These are phyloP conservation scores for Gossypium arboreum DNA, from an alignment of 345 rosid genomes.

Conservation along the genomic window DNA sequence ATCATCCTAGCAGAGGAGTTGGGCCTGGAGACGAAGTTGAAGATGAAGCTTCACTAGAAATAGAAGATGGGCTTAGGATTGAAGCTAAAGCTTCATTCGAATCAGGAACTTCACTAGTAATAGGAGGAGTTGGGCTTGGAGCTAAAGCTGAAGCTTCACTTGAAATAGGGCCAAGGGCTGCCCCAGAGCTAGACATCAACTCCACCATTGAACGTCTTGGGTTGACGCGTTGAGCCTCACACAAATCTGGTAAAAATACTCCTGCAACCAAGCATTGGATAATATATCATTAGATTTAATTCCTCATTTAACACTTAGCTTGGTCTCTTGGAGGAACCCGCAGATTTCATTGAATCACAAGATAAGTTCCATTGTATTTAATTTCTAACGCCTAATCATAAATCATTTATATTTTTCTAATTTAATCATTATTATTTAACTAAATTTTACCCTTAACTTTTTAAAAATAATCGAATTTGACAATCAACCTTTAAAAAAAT, in stretches of 20 bases:
- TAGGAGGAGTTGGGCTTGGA: background rate
- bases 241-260: conserved; percentile 79
- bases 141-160: background rate
- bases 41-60: background rate
- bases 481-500: too few species aligned
- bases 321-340: too few species aligned
- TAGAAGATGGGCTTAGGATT: background rate
- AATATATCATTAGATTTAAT: background rate
- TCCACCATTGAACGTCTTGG: conserved; percentile 77
- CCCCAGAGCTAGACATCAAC: conserved; percentile 56
- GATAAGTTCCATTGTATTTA: background rate
- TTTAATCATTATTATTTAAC: too few species aligned
- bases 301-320: background rate
- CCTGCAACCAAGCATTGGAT: conserved; percentile 43
- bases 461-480: too few species aligned
- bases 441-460: background rate
- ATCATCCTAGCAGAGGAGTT: conserved; percentile 28
- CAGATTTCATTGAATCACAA: background rate
- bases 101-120: background rate
- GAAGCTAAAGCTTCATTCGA: background rate
- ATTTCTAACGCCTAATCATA: background rate
- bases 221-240: conserved; percentile 51
- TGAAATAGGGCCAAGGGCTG: conserved; percentile 39
- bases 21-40: background rate
- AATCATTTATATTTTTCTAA: too few species aligned